A percentile compares a stretch with the other conserved stretches of the same genome.
Evolutionary conservation across 2,329 filamentous ascomycete species (phyloP).

Genomic region (Stagonosporopsis cucurbitacearum): DNA sequence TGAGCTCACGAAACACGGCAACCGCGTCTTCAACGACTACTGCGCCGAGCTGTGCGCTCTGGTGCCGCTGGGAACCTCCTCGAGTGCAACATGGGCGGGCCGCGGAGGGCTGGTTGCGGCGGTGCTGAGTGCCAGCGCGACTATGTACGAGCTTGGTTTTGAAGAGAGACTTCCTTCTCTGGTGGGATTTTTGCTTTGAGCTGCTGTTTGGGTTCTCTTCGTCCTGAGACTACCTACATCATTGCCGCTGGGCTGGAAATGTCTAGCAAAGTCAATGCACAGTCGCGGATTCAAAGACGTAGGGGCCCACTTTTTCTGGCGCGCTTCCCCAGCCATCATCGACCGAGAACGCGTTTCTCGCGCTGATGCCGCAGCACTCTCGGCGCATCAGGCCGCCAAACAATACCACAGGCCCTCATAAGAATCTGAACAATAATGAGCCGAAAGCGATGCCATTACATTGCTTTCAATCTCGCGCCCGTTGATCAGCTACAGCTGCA

Average conservation of each 20-base stretch:
- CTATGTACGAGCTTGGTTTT: slow-evolving; percentile 7
- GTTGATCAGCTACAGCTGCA: slow-evolving; percentile 6
- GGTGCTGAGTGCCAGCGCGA: slow-evolving; percentile 11
- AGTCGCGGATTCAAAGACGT: not conserved
- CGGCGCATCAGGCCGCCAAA: not conserved
- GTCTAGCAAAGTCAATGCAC: too few species aligned
- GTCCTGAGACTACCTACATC: not conserved
- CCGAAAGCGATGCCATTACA: not conserved
- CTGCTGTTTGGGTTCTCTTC: not conserved
- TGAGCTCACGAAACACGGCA: slow-evolving; percentile 70
- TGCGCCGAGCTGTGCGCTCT: slow-evolving; percentile 59
- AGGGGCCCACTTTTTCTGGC: slow-evolving; percentile 3
- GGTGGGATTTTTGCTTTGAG: slow-evolving; percentile 5
- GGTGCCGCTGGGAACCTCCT: slow-evolving; percentile 58
- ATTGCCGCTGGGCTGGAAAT: too few species aligned
- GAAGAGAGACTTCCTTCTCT: slow-evolving; percentile 5
- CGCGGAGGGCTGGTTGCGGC: slow-evolving; percentile 9
- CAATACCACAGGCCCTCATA: not conserved
- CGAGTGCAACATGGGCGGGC: slow-evolving; percentile 31
- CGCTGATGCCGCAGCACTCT: not conserved
- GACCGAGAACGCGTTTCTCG: slow-evolving; percentile 4
- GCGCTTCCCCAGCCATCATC: slow-evolving; percentile 3
- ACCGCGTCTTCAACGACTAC: slow-evolving; percentile 66
- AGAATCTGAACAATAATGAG: slow-evolving; percentile 1
- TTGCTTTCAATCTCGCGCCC: not conserved